Percentiles rank a stretch among this genome's conserved stretches.
Evolutionary conservation across 1,284 basidiomycete genomes (phyloP).

Genomic region (Boletus chippewaensis): DNA sequence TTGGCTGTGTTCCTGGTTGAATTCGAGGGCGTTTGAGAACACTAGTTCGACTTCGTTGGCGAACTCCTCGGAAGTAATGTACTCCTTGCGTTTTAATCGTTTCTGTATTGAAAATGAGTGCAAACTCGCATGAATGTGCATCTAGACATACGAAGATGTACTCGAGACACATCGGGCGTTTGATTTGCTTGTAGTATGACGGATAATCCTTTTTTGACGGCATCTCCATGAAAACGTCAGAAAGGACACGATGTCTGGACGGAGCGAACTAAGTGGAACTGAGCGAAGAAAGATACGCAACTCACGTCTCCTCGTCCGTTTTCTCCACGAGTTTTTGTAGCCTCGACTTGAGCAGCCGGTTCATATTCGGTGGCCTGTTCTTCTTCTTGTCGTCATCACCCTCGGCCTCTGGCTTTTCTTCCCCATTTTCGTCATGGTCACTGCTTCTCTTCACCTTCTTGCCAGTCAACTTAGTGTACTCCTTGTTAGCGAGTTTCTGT

Average conservation of each 20-base stretch:
- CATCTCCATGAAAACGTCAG: constrained; percentile 76
- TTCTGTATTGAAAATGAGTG: constrained; percentile 41
- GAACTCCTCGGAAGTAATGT: constrained; percentile 60
- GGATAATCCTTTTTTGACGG: constrained; percentile 77
- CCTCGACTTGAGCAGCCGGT: constrained; percentile 53
- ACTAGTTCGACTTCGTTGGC: constrained; percentile 84
- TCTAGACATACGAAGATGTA: constrained; percentile 62
- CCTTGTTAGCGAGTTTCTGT: constrained; percentile 63
- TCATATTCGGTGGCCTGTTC: constrained; percentile 56
- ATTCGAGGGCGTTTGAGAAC: constrained; percentile 83
- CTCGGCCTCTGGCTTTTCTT: constrained; percentile 37
- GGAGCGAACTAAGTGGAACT: constrained; percentile 6
- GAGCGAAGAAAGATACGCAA: neutral
- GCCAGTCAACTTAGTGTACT: constrained; percentile 54
- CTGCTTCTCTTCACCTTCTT: constrained; percentile 38
- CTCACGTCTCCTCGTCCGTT: constrained; percentile 52
- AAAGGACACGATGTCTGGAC: constrained; percentile 59
- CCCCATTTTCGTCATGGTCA: constrained; percentile 39
- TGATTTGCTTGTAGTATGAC: constrained; percentile 81
- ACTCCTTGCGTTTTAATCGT: constrained; percentile 71
- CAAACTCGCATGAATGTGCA: constrained; percentile 3
- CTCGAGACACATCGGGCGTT: constrained; percentile 75
- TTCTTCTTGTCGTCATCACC: constrained; percentile 42
- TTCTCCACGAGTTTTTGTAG: constrained; percentile 66
- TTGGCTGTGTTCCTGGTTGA: constrained; percentile 69